These are phyloP conservation scores for Limnomonas spitsbergensis DNA, from an alignment of 139 green algal genomes.

Conservation along the genomic window DNA sequence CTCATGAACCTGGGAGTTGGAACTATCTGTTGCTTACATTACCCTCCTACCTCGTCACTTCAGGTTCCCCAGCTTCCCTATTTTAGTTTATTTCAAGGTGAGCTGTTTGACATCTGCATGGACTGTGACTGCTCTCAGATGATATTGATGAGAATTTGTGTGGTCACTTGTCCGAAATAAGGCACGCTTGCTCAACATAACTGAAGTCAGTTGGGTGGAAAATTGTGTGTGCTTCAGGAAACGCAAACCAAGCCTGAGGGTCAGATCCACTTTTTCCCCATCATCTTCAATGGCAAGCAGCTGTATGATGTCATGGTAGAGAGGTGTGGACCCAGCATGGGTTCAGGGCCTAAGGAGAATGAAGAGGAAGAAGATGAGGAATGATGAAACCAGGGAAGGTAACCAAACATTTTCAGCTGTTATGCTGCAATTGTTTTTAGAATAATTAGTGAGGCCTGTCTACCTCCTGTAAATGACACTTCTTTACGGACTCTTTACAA, in stretches of 20 bases:
- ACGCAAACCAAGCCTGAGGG: constrained; percentile 95
- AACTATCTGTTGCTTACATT: neutral
- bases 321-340: constrained; percentile 68
- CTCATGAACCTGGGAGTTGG: neutral
- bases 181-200: no score
- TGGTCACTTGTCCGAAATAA: no score
- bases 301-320: constrained; percentile 87
- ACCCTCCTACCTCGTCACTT: no score
- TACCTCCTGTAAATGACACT: no score
- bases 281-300: constrained; percentile 87
- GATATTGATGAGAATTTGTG: neutral
- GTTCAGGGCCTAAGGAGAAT: constrained; percentile 52
- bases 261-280: constrained; percentile 96
- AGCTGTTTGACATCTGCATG: neutral
- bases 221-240: constrained; percentile 69
- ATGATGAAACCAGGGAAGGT: neutral
- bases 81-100: constrained; percentile 97
- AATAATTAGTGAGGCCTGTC: no score
- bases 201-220: no score
- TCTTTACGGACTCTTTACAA: no score
- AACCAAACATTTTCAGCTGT: no score
- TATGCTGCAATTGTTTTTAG: no score
- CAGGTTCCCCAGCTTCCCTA: constrained; percentile 74
- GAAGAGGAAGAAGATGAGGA: neutral
- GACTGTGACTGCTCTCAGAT: neutral